These are phyloP conservation scores for Chloris gayana DNA, from an alignment of 176 grass and related monocot species.

Conservation along the genomic window DNA sequence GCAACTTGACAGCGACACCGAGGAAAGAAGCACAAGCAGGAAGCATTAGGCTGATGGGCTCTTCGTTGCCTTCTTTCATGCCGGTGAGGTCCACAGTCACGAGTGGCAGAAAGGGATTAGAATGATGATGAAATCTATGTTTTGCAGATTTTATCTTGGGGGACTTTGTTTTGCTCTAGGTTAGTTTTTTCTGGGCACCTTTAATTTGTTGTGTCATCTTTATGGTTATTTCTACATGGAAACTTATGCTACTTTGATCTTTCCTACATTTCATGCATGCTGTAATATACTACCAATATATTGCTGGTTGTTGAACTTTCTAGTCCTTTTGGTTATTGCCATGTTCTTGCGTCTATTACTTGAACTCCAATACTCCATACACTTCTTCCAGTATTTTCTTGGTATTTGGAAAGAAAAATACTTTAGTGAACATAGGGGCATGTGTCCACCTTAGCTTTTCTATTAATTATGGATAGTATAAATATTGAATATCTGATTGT, in stretches of 20 bases:
- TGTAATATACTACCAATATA: no score
- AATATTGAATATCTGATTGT: no score
- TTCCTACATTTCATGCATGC: slow-evolving; percentile 22
- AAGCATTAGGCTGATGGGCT: slow-evolving; percentile 1
- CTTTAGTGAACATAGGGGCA: no score
- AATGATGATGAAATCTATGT: not conserved
- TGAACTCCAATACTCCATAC: no score
- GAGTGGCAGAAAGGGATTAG: not conserved
- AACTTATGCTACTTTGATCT: not conserved
- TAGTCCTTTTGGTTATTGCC: no score
- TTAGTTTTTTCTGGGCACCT: not conserved
- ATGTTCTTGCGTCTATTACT: no score
- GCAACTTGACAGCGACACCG: no score
- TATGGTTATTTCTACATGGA: not conserved
- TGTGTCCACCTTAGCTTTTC: no score
- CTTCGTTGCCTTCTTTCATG: not conserved
- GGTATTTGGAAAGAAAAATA: no score
- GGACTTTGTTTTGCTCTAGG: not conserved
- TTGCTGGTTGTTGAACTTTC: no score
- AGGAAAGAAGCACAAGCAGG: not conserved
- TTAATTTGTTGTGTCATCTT: not conserved
- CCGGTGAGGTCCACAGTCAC: not conserved
- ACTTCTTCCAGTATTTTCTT: no score
- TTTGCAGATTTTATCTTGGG: not conserved
- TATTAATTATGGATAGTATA: no score